Percentiles rank a stretch among this genome's conserved stretches.
phyloP scores from a whole-genome alignment of 2,329 filamentous ascomycete genomes.

The Aspergillus sp. region DNA sequence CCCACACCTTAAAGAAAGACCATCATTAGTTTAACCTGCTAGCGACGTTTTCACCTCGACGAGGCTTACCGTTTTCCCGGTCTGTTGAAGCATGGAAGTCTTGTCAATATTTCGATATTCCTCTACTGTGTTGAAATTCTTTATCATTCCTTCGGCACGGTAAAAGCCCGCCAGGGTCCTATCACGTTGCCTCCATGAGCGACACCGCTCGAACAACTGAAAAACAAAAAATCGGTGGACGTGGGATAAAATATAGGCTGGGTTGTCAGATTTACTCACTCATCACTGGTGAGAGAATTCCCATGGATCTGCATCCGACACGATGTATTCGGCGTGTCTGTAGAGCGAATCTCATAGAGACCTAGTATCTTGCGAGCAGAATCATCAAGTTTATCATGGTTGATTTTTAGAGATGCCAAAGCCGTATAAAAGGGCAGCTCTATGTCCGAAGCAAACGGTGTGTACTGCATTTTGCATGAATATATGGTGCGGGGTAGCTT shows the following conservation, averaged over 20 bases:
- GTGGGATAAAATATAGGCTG: background rate
- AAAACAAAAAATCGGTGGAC: background rate
- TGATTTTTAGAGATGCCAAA: conserved; percentile 88
- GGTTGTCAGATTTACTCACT: conserved; percentile 53
- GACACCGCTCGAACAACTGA: background rate
- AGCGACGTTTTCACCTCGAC: too few species aligned
- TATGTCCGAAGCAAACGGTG: conserved; percentile 87
- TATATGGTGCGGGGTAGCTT: too few species aligned
- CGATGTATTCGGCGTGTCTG: conserved; percentile 67
- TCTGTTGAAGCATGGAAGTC: conserved; percentile 67
- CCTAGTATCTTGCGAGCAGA: conserved; percentile 82
- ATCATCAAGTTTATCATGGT: conserved; percentile 95
- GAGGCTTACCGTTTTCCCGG: conserved; percentile 66
- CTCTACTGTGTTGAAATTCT: conserved; percentile 93
- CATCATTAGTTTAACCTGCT: conserved; percentile 7
- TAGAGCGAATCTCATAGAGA: conserved; percentile 76
- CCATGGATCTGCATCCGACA: conserved; percentile 88
- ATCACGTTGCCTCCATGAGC: conserved; percentile 1
- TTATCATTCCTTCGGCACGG: conserved; percentile 88
- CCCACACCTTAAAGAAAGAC: conserved; percentile 78
- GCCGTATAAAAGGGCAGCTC: conserved; percentile 93
- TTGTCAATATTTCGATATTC: conserved; percentile 86
- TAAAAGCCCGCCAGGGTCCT: conserved; percentile 67
- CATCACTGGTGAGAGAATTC: conserved; percentile 75
- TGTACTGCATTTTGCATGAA: conserved; percentile 60